Conservation (phyloP, 2,329 filamentous ascomycete species). For the Sclerotinia nivalis region DNA sequence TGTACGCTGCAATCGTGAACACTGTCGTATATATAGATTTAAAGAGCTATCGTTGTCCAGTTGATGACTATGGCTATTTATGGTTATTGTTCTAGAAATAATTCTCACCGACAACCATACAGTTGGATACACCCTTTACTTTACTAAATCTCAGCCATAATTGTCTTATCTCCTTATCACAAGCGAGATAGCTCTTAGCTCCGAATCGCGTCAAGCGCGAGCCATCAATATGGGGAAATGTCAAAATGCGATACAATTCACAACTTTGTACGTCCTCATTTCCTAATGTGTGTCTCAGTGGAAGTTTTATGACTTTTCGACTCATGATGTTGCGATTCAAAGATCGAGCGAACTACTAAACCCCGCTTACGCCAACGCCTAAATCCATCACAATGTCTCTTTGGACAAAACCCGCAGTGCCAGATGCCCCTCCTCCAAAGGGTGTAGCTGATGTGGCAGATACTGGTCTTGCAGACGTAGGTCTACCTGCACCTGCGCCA, state of each 20-base stretch:
- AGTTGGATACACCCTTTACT: not conserved
- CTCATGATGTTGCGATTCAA: not conserved
- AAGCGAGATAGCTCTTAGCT: not conserved
- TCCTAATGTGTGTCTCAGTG: not conserved
- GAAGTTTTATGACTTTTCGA: not conserved
- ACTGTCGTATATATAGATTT: too few relatives aligned
- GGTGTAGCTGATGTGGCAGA: constrained; percentile 46
- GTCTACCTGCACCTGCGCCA: constrained; percentile 36
- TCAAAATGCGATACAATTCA: not conserved
- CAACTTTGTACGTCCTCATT: too few relatives aligned
- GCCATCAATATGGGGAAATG: not conserved
- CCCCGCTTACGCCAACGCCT: not conserved
- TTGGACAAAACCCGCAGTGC: constrained; percentile 33
- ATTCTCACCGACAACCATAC: too few relatives aligned
- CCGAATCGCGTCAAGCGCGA: constrained; percentile 9
- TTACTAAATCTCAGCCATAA: not conserved
- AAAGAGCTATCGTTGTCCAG: too few relatives aligned
- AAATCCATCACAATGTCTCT: constrained; percentile 34
- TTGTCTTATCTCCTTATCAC: constrained; percentile 5
- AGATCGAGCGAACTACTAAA: not conserved
- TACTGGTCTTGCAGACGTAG: constrained; percentile 45
- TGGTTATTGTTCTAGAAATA: too few relatives aligned
- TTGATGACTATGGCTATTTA: too few relatives aligned
- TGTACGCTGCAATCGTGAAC: too few relatives aligned
- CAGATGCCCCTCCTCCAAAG: constrained; percentile 27